Evolutionary conservation across 148 eudicot species (phyloP), one percentile per base, ranked within the genome.

Genomic region (Fagopyrum homotropicum): DNA sequence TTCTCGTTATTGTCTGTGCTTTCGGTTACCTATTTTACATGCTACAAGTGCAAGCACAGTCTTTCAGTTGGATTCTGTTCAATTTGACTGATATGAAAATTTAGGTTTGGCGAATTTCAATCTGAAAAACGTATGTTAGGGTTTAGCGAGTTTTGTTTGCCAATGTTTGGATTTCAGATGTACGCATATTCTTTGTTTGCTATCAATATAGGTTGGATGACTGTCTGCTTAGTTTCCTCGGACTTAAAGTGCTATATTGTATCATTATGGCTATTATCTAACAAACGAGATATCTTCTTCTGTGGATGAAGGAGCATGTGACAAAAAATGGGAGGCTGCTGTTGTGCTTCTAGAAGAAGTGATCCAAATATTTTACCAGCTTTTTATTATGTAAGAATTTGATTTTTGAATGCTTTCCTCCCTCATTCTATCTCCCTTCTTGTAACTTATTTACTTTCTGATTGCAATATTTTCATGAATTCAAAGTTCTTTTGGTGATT

Each of bases 251-350:
- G 40, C 2, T 35, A 35, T 35, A 35, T 35, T 2, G 56, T 15
- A 4, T 52, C 17, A 52, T 52, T 12, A 15, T 52, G 56, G 56
- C 56, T 52, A 52, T 52, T 14, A 4, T 52, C 17, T 52, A 52
- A 52, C 56, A 15, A 52, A 12, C 56, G 14, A 52, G 56, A 52
- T 15, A 14, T 52, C 4, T 52, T 81, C 69, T 81, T 80, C 57
- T 83, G 80, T 81, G 75, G 82, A 85, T 84, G 71, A 77, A 48
- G 40, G 19, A 75, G 61, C 75, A 30, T 30, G 48, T 72, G 76
- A 77, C 75, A 75, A 75, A 73, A 77, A 78, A 88, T 88, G 91
- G 91, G 88, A 81, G 88, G 88, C 73, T 87, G 89, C 78, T 86
- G 85, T 79, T 89, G 86, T 70, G 81, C 86, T 69, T 89, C 89